A percentile compares a stretch with the other conserved stretches of the same genome.
phyloP scores from a whole-genome alignment of 2,329 filamentous ascomycete genomes.

The Pseudogymnoascus sp. region DNA sequence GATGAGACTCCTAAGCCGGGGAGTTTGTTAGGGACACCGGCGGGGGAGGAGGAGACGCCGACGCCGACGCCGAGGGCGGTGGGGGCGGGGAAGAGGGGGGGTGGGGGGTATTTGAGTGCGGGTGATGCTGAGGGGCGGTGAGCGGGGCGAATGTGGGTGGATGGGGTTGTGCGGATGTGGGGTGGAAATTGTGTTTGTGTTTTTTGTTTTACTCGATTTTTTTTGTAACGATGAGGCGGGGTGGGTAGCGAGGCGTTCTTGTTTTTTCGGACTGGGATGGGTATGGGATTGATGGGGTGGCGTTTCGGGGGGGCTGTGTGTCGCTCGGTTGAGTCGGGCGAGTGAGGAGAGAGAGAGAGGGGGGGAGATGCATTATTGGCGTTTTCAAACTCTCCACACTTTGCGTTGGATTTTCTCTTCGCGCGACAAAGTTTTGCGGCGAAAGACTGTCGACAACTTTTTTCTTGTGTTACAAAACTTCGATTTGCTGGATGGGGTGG shows the following conservation, averaged over 20 bases:
- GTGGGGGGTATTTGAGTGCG: not conserved
- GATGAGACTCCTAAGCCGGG: slow-evolving; percentile 23
- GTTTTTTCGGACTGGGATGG: not conserved
- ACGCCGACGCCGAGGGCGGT: not conserved
- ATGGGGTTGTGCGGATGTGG: not conserved
- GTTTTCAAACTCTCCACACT: not conserved
- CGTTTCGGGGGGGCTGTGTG: too few relatives aligned
- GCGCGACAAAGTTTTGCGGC: too few relatives aligned
- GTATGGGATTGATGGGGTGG: not conserved
- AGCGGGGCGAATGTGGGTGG: not conserved
- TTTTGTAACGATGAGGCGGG: too few relatives aligned
- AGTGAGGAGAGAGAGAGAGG: not conserved
- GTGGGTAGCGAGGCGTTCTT: not conserved
- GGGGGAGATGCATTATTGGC: not conserved
- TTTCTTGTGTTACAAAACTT: not conserved
- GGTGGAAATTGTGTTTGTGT: too few relatives aligned
- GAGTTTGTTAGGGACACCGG: not conserved
- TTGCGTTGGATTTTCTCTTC: not conserved
- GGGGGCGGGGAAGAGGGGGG: not conserved
- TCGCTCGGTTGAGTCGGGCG: too few relatives aligned
- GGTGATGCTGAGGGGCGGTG: not conserved
- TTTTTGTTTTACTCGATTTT: too few relatives aligned
- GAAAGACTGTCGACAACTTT: not conserved
- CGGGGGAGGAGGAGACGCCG: not conserved
- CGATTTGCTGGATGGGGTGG: not conserved